Conservation (phyloP, 441 rosid genomes). For the Populus trichocarpa region DNA sequence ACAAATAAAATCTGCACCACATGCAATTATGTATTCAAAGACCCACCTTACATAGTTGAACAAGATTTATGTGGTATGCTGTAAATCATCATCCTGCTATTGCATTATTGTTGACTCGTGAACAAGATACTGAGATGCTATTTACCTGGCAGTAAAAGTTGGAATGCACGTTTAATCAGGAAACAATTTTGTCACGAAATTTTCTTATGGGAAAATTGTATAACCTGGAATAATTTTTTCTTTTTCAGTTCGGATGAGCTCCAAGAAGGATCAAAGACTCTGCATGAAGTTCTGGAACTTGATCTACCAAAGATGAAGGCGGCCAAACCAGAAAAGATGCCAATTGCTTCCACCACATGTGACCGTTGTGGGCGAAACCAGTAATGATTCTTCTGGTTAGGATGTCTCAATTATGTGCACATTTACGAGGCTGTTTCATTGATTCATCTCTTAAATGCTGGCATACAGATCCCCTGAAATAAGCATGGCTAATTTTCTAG, state of each 20-base stretch:
- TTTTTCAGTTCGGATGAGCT: constrained; percentile 68
- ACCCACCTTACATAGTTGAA: not conserved
- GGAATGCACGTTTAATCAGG: not conserved
- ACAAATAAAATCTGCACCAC: not conserved
- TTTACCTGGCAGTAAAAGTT: not conserved
- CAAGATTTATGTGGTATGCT: not conserved
- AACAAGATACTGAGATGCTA: not conserved
- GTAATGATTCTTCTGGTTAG: constrained; percentile 30
- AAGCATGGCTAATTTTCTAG: not conserved
- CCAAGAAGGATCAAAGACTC: constrained; percentile 63
- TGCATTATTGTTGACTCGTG: not conserved
- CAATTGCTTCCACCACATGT: constrained; percentile 42
- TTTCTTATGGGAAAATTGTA: not conserved
- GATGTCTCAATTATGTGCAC: not conserved
- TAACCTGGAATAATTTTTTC: not conserved
- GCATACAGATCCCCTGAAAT: constrained; percentile 2
- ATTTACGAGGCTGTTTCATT: not conserved
- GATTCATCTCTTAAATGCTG: not conserved
- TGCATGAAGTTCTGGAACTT: constrained; percentile 66
- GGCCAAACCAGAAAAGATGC: constrained; percentile 36
- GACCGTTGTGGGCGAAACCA: constrained; percentile 78
- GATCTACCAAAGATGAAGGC: constrained; percentile 59
- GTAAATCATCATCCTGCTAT: not conserved
- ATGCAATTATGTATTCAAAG: not conserved
- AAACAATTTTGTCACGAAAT: too few species aligned